phyloP scores from a whole-genome alignment of 371 early-diverging fungal genomes.

The Actinomucor elegans region DNA sequence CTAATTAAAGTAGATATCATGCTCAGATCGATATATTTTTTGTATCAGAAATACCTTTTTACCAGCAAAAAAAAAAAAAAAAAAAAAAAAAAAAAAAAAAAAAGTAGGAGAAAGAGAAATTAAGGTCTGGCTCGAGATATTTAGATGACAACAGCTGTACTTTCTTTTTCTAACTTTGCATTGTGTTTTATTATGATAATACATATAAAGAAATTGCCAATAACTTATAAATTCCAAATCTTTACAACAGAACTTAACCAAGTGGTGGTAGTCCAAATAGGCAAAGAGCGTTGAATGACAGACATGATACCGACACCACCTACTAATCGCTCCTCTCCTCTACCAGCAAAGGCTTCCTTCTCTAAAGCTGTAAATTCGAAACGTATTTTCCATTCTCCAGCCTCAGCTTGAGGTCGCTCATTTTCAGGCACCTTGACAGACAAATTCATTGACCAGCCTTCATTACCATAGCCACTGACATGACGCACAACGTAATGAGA shows the following conservation, averaged over 20 bases:
- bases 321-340: slow-evolving; percentile 52
- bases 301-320: slow-evolving; percentile 59
- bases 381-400: slow-evolving; percentile 42
- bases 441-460: slow-evolving; percentile 57
- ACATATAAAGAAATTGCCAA: too few species aligned
- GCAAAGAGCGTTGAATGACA: slow-evolving; percentile 47
- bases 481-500: slow-evolving; percentile 64
- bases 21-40: too few species aligned
- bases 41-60: too few species aligned
- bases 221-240: slow-evolving; percentile 50
- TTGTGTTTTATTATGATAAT: too few species aligned
- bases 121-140: too few species aligned
- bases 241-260: slow-evolving; percentile 58
- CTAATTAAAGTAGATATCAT: too few species aligned
- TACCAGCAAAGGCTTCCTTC: slow-evolving; percentile 54
- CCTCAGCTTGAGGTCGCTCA: slow-evolving; percentile 40
- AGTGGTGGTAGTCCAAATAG: slow-evolving; percentile 63
- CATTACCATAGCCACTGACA: slow-evolving; percentile 63
- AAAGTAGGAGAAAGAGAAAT: too few species aligned
- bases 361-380: slow-evolving; percentile 56
- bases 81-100: too few species aligned
- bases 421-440: slow-evolving; percentile 45
- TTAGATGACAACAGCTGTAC: too few species aligned
- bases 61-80: too few species aligned
- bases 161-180: too few species aligned